Conservation (phyloP, 2,329 filamentous ascomycete species). For the Colletotrichum costaricense region DNA sequence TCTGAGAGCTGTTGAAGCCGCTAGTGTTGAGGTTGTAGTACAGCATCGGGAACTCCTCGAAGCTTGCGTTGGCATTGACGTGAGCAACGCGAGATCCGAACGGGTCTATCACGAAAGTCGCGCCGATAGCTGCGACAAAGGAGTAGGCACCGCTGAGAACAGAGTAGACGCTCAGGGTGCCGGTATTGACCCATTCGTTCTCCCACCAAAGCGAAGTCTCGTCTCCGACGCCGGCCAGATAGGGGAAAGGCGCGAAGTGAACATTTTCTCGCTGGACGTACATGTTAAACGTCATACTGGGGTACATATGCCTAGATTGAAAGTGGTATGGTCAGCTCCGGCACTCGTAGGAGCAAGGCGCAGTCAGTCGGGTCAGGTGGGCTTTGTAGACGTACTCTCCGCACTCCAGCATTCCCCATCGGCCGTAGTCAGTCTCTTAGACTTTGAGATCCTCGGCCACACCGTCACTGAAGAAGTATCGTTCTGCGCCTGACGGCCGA, state of each 20-base stretch:
- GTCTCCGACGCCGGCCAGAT: neutral
- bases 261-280: conserved; percentile 15
- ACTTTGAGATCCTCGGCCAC: conserved; percentile 52
- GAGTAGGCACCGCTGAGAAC: conserved; percentile 7
- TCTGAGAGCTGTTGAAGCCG: conserved; percentile 3
- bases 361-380: no score
- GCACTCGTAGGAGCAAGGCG: no score
- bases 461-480: conserved; percentile 60
- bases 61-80: neutral
- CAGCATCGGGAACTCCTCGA: conserved; percentile 4
- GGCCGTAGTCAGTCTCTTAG: conserved; percentile 50
- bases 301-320: conserved; percentile 1
- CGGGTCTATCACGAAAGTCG: neutral
- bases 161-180: neutral
- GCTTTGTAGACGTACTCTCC: conserved; percentile 50
- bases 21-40: conserved; percentile 1
- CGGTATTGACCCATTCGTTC: conserved; percentile 3
- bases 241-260: conserved; percentile 13
- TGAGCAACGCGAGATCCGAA: neutral
- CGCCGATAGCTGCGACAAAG: neutral
- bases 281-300: conserved; percentile 27
- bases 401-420: conserved; percentile 58
- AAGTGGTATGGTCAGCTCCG: no score
- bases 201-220: neutral
- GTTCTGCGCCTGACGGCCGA: conserved; percentile 64